A percentile compares a stretch with the other conserved stretches of the same genome.
These are phyloP conservation scores for Macrophomina pseudophaseolina DNA, from an alignment of 2,329 filamentous ascomycete genomes.

Conservation along the genomic window DNA sequence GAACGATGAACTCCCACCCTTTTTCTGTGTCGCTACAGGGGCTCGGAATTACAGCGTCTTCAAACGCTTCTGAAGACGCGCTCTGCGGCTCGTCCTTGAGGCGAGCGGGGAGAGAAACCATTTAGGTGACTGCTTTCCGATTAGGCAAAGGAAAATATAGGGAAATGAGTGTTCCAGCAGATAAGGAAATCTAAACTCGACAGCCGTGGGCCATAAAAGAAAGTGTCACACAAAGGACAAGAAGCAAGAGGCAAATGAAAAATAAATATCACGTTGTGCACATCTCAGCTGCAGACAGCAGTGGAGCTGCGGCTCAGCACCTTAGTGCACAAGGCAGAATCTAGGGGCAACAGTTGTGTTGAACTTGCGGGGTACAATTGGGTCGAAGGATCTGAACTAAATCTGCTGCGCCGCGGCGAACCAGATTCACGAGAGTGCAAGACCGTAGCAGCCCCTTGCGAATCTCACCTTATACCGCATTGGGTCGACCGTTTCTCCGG, in stretches of 20 bases:
- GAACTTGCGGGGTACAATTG: background rate
- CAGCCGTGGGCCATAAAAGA: too few species aligned
- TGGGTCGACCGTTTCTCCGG: too few species aligned
- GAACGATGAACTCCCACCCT: background rate
- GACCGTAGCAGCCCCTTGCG: background rate
- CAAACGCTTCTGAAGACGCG: background rate
- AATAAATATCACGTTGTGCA: background rate
- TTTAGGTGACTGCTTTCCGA: background rate
- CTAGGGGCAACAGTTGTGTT: background rate
- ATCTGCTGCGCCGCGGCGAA: background rate
- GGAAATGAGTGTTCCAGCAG: background rate
- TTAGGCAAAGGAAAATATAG: background rate
- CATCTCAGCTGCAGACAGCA: too few species aligned
- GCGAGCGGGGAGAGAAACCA: background rate
- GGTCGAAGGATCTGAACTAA: background rate
- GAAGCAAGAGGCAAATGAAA: background rate
- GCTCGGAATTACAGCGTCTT: background rate
- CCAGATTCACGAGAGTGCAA: background rate
- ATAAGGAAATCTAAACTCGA: background rate
- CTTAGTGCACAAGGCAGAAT: background rate
- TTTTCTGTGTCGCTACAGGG: background rate
- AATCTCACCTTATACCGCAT: background rate
- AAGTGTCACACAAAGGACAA: background rate
- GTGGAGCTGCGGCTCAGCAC: too few species aligned
- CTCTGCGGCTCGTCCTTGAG: background rate